phyloP scores from a whole-genome alignment of 2,329 filamentous ascomycete genomes.

The Ophiostoma novo-ulmi region DNA sequence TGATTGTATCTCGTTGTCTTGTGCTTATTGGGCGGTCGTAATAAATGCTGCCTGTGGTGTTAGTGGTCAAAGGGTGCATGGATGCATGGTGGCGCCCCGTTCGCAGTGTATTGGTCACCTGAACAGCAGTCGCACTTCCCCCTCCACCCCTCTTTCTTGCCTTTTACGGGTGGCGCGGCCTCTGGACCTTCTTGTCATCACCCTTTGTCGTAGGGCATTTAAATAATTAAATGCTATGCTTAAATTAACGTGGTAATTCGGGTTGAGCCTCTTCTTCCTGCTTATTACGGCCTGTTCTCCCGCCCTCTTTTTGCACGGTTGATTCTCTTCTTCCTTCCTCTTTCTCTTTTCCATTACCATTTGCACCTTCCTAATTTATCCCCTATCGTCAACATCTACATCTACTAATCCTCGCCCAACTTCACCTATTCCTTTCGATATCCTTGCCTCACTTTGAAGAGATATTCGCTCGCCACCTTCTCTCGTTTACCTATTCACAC shows the following conservation, averaged over 20 bases:
- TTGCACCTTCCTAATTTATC: neutral
- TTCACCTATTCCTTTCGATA: neutral
- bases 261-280: neutral
- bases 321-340: neutral
- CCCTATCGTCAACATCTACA: neutral
- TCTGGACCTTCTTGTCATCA: neutral
- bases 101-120: neutral
- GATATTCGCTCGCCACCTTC: neutral
- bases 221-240: neutral
- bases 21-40: too few species aligned
- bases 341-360: neutral
- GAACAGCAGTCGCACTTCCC: neutral
- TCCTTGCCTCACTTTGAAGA: neutral
- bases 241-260: neutral
- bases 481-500: neutral
- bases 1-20: too few species aligned
- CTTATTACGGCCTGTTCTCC: neutral
- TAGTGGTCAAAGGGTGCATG: neutral
- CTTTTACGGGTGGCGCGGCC: neutral
- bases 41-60: neutral
- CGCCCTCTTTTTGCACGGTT: neutral
- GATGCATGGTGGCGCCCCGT: neutral
- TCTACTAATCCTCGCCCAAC: neutral
- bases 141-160: conserved; percentile 12
- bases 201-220: neutral